A percentile compares a stretch with the other conserved stretches of the same genome.
Evolutionary conservation across 1,284 basidiomycete species (phyloP).

Genomic region (Apiotrichum siamense): DNA sequence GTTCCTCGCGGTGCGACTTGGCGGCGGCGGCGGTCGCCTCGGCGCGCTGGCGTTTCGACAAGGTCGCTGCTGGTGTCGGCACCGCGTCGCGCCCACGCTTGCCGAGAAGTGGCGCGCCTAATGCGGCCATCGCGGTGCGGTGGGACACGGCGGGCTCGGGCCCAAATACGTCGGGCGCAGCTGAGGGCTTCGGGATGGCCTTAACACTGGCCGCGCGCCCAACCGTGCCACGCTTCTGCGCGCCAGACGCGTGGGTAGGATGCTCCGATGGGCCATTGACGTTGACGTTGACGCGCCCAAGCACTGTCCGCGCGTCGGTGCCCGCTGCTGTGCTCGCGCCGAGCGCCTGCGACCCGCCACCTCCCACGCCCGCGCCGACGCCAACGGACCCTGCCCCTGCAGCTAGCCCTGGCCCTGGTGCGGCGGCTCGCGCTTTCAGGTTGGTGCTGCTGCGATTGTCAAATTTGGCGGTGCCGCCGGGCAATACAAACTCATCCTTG

Average conservation of each 20-base stretch:
- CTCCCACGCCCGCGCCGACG: not conserved
- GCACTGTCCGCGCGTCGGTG: conserved; percentile 6
- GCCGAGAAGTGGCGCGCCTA: too few relatives aligned
- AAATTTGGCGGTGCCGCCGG: too few relatives aligned
- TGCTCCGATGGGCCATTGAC: too few relatives aligned
- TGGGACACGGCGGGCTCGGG: not conserved
- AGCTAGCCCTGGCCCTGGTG: not conserved
- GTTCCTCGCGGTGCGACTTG: conserved; percentile 44
- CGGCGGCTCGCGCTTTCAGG: not conserved
- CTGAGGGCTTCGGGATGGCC: conserved; percentile 19
- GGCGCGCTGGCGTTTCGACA: conserved; percentile 11
- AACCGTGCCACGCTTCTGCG: not conserved
- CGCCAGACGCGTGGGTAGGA: not conserved
- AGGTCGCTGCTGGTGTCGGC: not conserved
- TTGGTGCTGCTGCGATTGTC: not conserved
- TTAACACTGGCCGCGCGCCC: not conserved
- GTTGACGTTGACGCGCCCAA: conserved; percentile 18
- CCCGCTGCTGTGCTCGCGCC: not conserved
- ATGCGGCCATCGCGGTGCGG: not conserved
- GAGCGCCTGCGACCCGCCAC: not conserved
- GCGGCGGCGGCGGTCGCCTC: conserved; percentile 6
- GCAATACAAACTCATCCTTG: not conserved
- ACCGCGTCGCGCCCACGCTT: conserved; percentile 10
- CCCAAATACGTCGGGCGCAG: conserved; percentile 27
- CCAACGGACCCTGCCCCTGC: not conserved